Conservation (phyloP, 306 rosid species). For the Fagus crenata region DNA sequence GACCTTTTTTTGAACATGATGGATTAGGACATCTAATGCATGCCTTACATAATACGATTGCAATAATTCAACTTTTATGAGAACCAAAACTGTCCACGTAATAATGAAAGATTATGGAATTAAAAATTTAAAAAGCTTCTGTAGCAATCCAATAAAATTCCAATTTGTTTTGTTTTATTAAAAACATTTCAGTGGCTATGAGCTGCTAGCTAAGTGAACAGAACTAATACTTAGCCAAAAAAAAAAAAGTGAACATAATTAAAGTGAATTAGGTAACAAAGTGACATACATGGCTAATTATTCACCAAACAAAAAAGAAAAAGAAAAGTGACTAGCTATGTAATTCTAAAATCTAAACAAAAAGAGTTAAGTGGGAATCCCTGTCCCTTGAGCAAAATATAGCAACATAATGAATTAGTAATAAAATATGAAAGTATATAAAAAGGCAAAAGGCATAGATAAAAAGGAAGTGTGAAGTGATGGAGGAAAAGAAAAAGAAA, state of each 20-base stretch:
- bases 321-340: background rate
- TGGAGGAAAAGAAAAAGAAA: constrained; percentile 37
- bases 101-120: too few relatives aligned
- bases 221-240: background rate
- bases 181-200: background rate
- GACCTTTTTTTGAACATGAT: too few relatives aligned
- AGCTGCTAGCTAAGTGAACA: constrained; percentile 29
- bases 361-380: constrained; percentile 52
- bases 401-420: constrained; percentile 31
- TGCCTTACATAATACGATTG: too few relatives aligned
- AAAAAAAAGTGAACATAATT: constrained; percentile 31
- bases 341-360: constrained; percentile 43
- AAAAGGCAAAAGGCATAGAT: background rate
- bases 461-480: constrained; percentile 40
- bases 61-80: too few relatives aligned
- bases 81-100: too few relatives aligned
- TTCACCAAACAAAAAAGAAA: too few relatives aligned
- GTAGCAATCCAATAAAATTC: background rate
- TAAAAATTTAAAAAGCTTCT: too few relatives aligned
- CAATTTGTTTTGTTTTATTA: background rate
- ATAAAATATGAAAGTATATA: constrained; percentile 39
- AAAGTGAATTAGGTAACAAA: constrained; percentile 52
- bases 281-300: background rate
- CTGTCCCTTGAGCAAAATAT: constrained; percentile 26
- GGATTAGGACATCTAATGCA: too few relatives aligned